phyloP scores from a whole-genome alignment of 2,329 filamentous ascomycete genomes.

The Grosmannia clavigera region DNA sequence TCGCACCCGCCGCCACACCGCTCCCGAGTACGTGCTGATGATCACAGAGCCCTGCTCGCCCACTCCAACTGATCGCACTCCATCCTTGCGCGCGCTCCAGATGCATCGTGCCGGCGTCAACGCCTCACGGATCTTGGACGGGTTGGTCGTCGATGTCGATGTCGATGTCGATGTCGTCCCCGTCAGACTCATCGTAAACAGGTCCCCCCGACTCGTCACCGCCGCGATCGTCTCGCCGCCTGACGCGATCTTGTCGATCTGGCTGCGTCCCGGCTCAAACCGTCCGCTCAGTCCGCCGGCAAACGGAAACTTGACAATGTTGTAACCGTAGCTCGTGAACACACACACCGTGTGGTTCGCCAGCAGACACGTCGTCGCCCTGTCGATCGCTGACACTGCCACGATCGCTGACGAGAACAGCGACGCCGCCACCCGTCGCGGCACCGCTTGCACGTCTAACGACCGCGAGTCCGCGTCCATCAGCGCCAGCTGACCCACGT shows the following conservation, averaged over 20 bases:
- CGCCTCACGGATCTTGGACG: conserved; percentile 75
- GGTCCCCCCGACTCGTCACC: conserved; percentile 69
- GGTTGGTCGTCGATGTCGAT: conserved; percentile 74
- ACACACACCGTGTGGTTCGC: conserved; percentile 84
- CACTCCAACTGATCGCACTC: conserved; percentile 74
- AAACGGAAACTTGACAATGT: conserved; percentile 73
- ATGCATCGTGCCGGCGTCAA: conserved; percentile 68
- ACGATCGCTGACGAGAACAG: conserved; percentile 61
- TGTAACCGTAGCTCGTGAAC: conserved; percentile 91
- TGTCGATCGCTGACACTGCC: conserved; percentile 79
- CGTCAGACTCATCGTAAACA: conserved; percentile 74
- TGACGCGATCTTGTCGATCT: conserved; percentile 62
- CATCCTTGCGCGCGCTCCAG: conserved; percentile 81
- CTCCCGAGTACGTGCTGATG: conserved; percentile 81
- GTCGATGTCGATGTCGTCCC: conserved; percentile 34
- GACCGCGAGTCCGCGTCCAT: conserved; percentile 93
- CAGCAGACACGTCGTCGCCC: conserved; percentile 74
- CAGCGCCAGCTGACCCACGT: conserved; percentile 83
- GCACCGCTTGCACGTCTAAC: conserved; percentile 67
- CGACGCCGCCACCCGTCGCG: conserved; percentile 79
- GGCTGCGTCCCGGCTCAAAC: conserved; percentile 39
- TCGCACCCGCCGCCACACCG: conserved; percentile 82
- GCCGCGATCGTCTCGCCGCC: conserved; percentile 89
- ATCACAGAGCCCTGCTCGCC: conserved; percentile 93
- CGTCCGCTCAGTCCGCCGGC: conserved; percentile 49